Conservation (phyloP, 805 yeast genomes). For the Candida ovalis region DNA sequence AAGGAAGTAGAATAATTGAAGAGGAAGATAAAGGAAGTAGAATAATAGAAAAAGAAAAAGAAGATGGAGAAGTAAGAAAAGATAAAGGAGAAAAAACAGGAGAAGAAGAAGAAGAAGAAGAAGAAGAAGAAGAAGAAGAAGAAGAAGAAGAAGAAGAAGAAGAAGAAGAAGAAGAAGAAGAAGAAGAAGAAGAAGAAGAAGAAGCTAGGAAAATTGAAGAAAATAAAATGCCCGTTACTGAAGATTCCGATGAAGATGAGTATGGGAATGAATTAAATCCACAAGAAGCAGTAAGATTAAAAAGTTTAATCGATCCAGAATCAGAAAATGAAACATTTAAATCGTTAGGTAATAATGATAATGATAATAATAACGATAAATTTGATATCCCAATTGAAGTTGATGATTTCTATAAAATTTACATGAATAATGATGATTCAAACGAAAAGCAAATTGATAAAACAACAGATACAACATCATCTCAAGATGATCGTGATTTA, state of each 20-base stretch:
- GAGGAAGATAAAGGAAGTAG: no score
- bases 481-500: background rate
- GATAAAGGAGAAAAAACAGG: no score
- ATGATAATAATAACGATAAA: no score
- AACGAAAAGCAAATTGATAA: background rate
- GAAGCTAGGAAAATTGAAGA: background rate
- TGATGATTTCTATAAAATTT: no score
- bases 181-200: background rate
- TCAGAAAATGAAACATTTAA: no score
- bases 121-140: no score
- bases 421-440: background rate
- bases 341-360: no score
- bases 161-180: slow-evolving; percentile 2
- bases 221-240: background rate
- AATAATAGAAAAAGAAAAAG: no score
- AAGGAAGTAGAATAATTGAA: no score
- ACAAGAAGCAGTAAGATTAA: no score
- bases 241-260: background rate
- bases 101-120: background rate
- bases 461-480: background rate
- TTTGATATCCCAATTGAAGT: no score
- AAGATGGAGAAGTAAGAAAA: no score
- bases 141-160: slow-evolving; percentile 6
- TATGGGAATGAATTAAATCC: background rate
- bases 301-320: background rate